Conservation (phyloP, 345 rosid species). For the Laguncularia racemosa region DNA sequence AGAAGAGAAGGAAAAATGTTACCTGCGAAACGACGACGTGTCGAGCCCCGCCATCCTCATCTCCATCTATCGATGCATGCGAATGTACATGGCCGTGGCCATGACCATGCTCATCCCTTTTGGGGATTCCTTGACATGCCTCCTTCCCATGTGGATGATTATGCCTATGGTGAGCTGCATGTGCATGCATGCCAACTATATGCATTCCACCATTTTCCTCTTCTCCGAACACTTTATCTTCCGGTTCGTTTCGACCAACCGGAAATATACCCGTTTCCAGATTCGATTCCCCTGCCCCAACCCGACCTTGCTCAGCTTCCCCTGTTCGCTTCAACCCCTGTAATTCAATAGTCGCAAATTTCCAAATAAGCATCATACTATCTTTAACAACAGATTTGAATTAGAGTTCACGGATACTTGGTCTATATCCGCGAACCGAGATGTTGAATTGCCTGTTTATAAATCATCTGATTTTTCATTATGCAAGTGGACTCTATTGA, state of each 20-base stretch:
- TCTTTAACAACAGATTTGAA: not conserved
- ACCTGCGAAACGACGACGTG: slow-evolving; percentile 98
- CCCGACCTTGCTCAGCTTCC: slow-evolving; percentile 30
- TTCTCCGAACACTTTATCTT: slow-evolving; percentile 65
- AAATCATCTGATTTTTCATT: no score
- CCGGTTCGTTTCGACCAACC: slow-evolving; percentile 16
- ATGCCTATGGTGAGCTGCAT: slow-evolving; percentile 83
- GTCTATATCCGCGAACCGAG: no score
- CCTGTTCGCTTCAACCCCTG: slow-evolving; percentile 32
- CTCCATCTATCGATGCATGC: slow-evolving; percentile 23
- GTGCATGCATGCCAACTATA: slow-evolving; percentile 88
- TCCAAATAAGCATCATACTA: no score
- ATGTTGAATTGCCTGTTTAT: no score
- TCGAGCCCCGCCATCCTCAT: slow-evolving; percentile 46
- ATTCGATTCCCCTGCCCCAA: slow-evolving; percentile 27
- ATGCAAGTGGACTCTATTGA: no score
- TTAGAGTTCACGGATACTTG: not conserved
- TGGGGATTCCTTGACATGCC: slow-evolving; percentile 41
- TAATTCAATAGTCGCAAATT: not conserved
- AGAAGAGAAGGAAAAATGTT: not conserved
- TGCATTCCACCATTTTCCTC: slow-evolving; percentile 81
- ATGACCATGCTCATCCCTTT: slow-evolving; percentile 11
- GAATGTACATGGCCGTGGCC: slow-evolving; percentile 18
- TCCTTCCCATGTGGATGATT: slow-evolving; percentile 51
- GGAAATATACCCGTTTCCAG: slow-evolving; percentile 37